These are phyloP conservation scores for Fusarium sacchari DNA, from an alignment of 2,329 filamentous ascomycete genomes.

Conservation along the genomic window DNA sequence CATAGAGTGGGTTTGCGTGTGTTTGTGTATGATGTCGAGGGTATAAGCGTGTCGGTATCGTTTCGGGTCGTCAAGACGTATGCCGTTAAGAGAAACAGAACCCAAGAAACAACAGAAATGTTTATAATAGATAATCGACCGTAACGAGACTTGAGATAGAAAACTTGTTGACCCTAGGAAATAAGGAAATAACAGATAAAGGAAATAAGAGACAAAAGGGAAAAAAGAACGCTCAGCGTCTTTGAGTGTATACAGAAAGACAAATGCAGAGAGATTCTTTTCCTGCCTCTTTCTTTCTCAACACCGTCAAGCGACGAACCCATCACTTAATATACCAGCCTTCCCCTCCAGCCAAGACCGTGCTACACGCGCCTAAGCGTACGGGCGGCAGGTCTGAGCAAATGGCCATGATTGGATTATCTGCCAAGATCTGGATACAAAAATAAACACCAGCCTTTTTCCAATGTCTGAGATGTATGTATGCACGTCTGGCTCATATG, in stretches of 20 bases:
- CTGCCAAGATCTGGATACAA: conserved; percentile 19
- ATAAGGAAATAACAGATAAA: conserved; percentile 40
- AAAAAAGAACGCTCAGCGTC: conserved; percentile 36
- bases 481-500: conserved; percentile 26
- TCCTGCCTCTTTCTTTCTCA: conserved; percentile 30
- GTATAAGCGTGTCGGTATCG: conserved; percentile 15
- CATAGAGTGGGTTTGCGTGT: background rate
- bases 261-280: conserved; percentile 34
- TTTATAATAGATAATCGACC: conserved; percentile 19
- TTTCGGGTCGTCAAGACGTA: conserved; percentile 24
- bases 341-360: conserved; percentile 11
- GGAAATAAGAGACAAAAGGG: conserved; percentile 24
- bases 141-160: conserved; percentile 13
- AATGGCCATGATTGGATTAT: conserved; percentile 24
- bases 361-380: conserved; percentile 17
- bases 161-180: conserved; percentile 34
- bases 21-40: conserved; percentile 1
- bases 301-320: conserved; percentile 18
- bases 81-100: conserved; percentile 26
- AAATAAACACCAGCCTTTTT: conserved; percentile 31
- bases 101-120: conserved; percentile 17
- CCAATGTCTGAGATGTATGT: conserved; percentile 2
- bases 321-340: conserved; percentile 44
- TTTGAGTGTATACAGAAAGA: conserved; percentile 28
- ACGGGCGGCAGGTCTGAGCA: conserved; percentile 22